Conservation (phyloP, 192 early-diverging fungal genomes). For the Rhizophagus prolifer region DNA sequence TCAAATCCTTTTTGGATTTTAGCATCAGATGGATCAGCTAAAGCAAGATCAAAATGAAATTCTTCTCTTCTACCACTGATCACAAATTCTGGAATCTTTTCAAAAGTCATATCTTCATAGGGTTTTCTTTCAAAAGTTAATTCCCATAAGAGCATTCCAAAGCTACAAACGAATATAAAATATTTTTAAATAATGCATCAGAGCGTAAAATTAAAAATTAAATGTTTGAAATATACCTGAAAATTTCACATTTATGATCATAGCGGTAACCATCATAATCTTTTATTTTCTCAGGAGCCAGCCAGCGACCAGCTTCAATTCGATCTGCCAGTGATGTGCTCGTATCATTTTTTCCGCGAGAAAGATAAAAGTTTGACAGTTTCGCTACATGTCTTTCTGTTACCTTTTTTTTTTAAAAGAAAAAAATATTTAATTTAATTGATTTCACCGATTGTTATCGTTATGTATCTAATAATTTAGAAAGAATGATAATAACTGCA, state of each 20-base stretch:
- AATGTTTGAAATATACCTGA: neutral
- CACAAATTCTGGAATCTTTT: neutral
- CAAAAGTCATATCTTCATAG: neutral
- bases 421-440: neutral
- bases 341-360: neutral
- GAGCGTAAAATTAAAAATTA: neutral
- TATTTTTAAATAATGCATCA: neutral
- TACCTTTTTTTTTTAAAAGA: neutral
- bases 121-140: constrained; percentile 12
- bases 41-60: neutral
- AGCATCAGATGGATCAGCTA: neutral
- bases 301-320: neutral
- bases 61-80: neutral
- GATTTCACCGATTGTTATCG: no score
- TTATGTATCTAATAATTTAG: no score
- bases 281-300: constrained; percentile 26
- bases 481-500: no score
- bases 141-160: constrained; percentile 18
- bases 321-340: neutral
- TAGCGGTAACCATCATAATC: neutral
- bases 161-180: neutral
- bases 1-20: constrained; percentile 13
- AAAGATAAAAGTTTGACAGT: constrained; percentile 19
- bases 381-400: constrained; percentile 10
- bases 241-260: constrained; percentile 30